Base-by-base conservation (phyloP, 768 basidiomycete species). In the Neoboletus magnificus region DNA sequence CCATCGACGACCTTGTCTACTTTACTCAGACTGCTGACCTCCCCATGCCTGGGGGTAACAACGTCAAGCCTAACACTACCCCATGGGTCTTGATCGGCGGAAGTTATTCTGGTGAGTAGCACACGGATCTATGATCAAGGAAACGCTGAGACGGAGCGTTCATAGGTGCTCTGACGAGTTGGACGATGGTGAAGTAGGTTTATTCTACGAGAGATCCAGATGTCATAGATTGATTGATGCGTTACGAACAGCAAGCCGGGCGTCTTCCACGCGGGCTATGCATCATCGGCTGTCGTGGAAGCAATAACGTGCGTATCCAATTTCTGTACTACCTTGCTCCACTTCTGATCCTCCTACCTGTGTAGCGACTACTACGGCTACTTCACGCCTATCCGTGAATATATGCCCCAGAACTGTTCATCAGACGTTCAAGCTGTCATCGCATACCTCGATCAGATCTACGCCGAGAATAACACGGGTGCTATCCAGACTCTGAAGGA, bases 361-460 rank as follows among this genome's bases (percentile, higher is more conserved):
- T 23, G 10, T 32, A 68, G 66, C 15, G 55, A 68, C n/a, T 65
- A 53, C 42, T 61, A 62, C 25, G 75, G 74, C 58, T 91, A 89
- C 63, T 89, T 86, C 67, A 86, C 87, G 56, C 87, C 87, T 13
- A 81, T 87, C 60, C 82, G 82, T 16, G 74, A 80, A 60, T 72
- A 81, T 62, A 89, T 88, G 85, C 83, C 87, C 2, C 59, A 60
- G 58, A 90, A 91, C 67, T 91, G 89, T 70, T 88, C 86, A 9
- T 79, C 85, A 0, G 89, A 91, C 62, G 78, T 89, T 30, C 73
- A 86, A 66, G 79, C 78, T 5, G 86, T 85, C 16, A 78, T 89
- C 50, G 63, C 77, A 6, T 78, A 86, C 60, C 71, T 89, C 37
- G 88, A 89, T 63, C 48, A 76, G 50, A 80, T 82, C 7, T 82